Evolutionary conservation across 352 stramenopile species (phyloP).

Genomic region (Pythium guiyangense): DNA sequence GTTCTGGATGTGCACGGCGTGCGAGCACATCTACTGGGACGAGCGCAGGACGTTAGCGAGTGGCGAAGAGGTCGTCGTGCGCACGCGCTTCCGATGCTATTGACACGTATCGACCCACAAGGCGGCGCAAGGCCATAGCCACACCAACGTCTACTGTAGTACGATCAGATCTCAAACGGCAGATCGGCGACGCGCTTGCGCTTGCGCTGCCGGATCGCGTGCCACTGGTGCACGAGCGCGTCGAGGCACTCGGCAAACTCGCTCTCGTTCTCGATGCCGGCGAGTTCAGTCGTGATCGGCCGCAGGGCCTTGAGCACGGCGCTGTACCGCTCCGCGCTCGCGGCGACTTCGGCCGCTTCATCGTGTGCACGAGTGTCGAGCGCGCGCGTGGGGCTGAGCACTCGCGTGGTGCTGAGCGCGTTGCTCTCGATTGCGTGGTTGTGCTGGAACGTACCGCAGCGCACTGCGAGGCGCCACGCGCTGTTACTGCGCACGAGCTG

Average conservation of each 20-base stretch:
- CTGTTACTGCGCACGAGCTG: background rate
- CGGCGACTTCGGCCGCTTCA: background rate
- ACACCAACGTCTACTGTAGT: no score
- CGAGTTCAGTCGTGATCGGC: background rate
- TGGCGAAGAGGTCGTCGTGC: no score
- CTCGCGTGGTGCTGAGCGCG: background rate
- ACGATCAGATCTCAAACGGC: no score
- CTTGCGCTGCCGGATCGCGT: background rate
- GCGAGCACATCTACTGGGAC: constrained; percentile 74
- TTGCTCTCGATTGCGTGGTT: background rate
- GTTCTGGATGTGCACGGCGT: constrained; percentile 52
- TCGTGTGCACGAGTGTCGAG: background rate
- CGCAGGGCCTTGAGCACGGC: background rate
- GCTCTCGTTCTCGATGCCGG: background rate
- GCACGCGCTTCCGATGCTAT: no score
- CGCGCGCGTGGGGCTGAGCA: no score
- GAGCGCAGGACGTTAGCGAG: constrained; percentile 24
- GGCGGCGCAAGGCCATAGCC: no score
- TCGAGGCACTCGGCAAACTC: background rate
- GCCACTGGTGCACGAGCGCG: background rate
- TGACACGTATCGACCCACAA: no score
- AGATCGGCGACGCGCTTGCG: background rate
- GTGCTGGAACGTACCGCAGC: background rate
- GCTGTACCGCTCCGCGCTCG: background rate
- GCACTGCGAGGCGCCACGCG: background rate